A percentile compares a stretch with the other conserved stretches of the same genome.
Evolutionary conservation across 495 filamentous ascomycete species (phyloP).

Genomic region (Astrocystis sublimbata): DNA sequence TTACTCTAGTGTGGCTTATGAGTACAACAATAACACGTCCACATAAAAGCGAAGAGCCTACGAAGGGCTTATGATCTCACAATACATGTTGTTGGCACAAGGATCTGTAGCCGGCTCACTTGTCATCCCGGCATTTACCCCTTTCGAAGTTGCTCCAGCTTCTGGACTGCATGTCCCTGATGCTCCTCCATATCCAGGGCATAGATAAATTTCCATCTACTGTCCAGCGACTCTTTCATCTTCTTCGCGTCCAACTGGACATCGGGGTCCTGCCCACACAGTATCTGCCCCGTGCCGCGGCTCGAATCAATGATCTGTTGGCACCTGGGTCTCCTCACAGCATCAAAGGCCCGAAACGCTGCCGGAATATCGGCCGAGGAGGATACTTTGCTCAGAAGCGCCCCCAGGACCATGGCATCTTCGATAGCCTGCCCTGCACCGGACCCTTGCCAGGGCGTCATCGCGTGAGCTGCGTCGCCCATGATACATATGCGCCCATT

Average conservation of each 20-base stretch:
- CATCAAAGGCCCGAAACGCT: conserved; percentile 12
- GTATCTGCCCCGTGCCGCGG: conserved; percentile 15
- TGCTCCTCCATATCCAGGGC: conserved; percentile 8
- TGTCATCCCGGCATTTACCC: too few species aligned
- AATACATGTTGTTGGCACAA: too few species aligned
- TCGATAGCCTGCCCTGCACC: conserved; percentile 39
- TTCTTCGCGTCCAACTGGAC: conserved; percentile 13
- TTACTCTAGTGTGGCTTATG: not conserved
- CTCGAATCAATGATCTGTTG: conserved; percentile 17
- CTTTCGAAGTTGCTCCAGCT: too few species aligned
- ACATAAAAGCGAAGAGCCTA: too few species aligned
- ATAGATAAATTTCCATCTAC: conserved; percentile 16
- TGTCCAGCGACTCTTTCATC: not conserved
- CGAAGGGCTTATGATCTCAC: too few species aligned
- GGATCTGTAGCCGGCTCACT: too few species aligned
- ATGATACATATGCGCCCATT: conserved; percentile 29
- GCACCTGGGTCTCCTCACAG: conserved; percentile 5
- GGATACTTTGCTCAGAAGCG: conserved; percentile 21
- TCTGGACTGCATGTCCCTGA: too few species aligned
- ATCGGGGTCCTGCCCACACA: conserved; percentile 9
- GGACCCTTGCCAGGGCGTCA: conserved; percentile 33
- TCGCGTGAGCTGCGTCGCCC: conserved; percentile 43
- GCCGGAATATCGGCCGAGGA: conserved; percentile 4
- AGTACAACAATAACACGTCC: too few species aligned
- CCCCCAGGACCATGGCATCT: conserved; percentile 35